Percentiles rank a stretch among this genome's conserved stretches.
These are phyloP conservation scores for Sinapis alba DNA, from an alignment of 441 rosid species.

Conservation along the genomic window DNA sequence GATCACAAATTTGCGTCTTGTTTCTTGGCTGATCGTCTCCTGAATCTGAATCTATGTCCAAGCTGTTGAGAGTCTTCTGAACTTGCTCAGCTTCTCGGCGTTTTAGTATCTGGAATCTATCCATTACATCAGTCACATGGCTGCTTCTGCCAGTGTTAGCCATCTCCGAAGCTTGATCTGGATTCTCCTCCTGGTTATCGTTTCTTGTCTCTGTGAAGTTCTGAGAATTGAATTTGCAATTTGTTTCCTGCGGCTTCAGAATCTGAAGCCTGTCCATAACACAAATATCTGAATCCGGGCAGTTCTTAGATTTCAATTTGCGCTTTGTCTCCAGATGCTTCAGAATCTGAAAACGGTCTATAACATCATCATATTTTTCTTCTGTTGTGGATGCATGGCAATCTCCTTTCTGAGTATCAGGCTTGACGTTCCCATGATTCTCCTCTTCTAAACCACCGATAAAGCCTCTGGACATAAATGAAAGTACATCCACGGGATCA, in stretches of 20 bases:
- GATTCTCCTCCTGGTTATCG: constrained; percentile 15
- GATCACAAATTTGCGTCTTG: constrained; percentile 14
- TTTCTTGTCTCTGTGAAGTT: background rate
- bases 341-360: constrained; percentile 54
- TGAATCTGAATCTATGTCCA: constrained; percentile 11
- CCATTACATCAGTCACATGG: constrained; percentile 51
- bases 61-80: constrained; percentile 21
- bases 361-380: constrained; percentile 46
- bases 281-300: background rate
- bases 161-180: constrained; percentile 33
- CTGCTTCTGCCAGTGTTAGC: constrained; percentile 34
- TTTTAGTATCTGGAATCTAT: constrained; percentile 55
- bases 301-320: constrained; percentile 13
- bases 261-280: background rate
- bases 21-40: constrained; percentile 23
- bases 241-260: background rate
- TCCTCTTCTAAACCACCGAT: constrained; percentile 33
- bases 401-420: constrained; percentile 30
- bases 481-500: constrained; percentile 25
- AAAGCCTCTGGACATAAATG: constrained; percentile 38
- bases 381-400: constrained; percentile 30
- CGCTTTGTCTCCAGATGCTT: constrained; percentile 35
- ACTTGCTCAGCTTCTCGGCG: constrained; percentile 37
- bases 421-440: constrained; percentile 29
- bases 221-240: background rate